Evolutionary conservation across 805 yeast species (phyloP).

Genomic region (Teunomyces funiuensis): DNA sequence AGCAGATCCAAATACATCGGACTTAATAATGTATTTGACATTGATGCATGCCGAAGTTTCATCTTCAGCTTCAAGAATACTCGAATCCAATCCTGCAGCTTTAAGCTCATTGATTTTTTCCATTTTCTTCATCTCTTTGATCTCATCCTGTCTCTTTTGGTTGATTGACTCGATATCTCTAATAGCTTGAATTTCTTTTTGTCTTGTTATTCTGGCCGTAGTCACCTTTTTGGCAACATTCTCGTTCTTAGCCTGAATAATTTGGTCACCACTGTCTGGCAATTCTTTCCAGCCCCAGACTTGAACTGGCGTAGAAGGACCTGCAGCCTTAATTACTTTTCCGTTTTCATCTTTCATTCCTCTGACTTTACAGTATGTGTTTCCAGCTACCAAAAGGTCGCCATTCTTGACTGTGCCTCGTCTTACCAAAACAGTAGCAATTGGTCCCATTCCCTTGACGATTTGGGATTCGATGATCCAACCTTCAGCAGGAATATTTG

Average conservation of each 20-base stretch:
- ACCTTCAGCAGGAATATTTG: conserved; percentile 67
- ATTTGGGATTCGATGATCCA: conserved; percentile 86
- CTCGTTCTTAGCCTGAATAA: conserved; percentile 75
- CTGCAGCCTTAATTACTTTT: conserved; percentile 59
- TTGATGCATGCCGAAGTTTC: conserved; percentile 24
- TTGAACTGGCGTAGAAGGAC: conserved; percentile 89
- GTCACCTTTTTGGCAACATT: conserved; percentile 72
- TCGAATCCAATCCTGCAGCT: conserved; percentile 58
- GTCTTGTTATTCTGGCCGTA: conserved; percentile 58
- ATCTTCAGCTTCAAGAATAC: conserved; percentile 40
- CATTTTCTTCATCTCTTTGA: conserved; percentile 51
- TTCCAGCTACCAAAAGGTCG: conserved; percentile 77
- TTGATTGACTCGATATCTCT: conserved; percentile 71
- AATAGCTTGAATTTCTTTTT: conserved; percentile 53
- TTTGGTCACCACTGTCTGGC: conserved; percentile 88
- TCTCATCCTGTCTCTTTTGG: conserved; percentile 57
- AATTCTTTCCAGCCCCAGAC: conserved; percentile 92
- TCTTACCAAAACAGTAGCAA: conserved; percentile 80
- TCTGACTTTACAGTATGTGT: conserved; percentile 80
- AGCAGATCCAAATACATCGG: conserved; percentile 92
- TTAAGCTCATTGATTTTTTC: conserved; percentile 57
- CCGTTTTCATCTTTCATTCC: conserved; percentile 76
- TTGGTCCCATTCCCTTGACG: conserved; percentile 77
- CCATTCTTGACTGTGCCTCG: conserved; percentile 77
- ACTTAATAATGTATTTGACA: conserved; percentile 69